These are phyloP conservation scores for Taphrina betulina DNA, from an alignment of 1,139 yeast genomes.

Conservation along the genomic window DNA sequence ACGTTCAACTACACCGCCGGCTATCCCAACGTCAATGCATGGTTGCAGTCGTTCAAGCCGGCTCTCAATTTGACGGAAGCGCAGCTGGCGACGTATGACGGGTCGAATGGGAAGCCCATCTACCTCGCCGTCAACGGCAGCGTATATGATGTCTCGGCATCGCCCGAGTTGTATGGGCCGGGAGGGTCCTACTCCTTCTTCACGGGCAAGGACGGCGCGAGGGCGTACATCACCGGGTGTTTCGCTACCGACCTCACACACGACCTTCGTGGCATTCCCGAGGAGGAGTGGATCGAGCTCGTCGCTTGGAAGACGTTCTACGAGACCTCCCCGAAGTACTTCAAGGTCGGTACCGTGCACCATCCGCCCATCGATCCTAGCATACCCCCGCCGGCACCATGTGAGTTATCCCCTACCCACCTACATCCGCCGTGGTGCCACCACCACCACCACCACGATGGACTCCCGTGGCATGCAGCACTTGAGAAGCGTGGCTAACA, in stretches of 20 bases:
- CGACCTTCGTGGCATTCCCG: constrained; percentile 62
- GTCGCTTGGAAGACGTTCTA: constrained; percentile 57
- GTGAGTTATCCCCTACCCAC: neutral
- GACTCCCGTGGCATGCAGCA: too few species aligned
- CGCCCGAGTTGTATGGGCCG: constrained; percentile 62
- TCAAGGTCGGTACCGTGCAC: constrained; percentile 25
- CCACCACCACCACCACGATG: too few species aligned
- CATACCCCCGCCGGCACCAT: constrained; percentile 27
- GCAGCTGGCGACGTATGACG: constrained; percentile 57
- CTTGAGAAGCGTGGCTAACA: too few species aligned
- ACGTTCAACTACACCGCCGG: constrained; percentile 8
- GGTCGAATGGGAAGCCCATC: constrained; percentile 56
- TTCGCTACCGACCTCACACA: constrained; percentile 58
- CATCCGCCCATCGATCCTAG: constrained; percentile 30
- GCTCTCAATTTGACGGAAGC: constrained; percentile 49
- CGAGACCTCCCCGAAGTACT: constrained; percentile 23
- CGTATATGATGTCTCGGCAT: constrained; percentile 65
- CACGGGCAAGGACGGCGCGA: constrained; percentile 68
- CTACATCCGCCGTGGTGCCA: neutral
- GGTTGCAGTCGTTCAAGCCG: constrained; percentile 30
- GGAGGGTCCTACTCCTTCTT: constrained; percentile 61
- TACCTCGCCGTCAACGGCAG: constrained; percentile 65
- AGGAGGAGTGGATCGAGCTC: constrained; percentile 42
- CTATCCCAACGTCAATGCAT: constrained; percentile 12
- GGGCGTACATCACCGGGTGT: constrained; percentile 79